Evolutionary conservation across 306 rosid species (phyloP).

Genomic region (Arachis hypogaea): DNA sequence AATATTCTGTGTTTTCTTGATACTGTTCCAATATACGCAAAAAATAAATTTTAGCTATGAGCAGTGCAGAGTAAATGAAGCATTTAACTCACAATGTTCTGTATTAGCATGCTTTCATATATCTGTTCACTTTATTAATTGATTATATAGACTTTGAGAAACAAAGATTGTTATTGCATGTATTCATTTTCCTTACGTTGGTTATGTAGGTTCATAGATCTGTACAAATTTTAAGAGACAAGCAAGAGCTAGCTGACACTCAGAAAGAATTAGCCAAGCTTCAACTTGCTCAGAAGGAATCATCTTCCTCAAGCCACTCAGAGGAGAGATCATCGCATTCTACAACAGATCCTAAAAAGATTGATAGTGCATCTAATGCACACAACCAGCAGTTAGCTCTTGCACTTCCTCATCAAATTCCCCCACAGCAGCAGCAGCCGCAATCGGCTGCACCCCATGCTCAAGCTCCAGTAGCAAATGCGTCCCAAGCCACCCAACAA

Average conservation of each 20-base stretch:
- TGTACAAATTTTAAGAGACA: slow-evolving; percentile 93
- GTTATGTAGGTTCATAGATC: slow-evolving; percentile 89
- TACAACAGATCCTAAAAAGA: slow-evolving; percentile 59
- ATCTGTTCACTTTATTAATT: neutral
- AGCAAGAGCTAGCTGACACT: slow-evolving; percentile 93
- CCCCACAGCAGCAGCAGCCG: slow-evolving; percentile 51
- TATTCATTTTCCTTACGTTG: slow-evolving; percentile 20
- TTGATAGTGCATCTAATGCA: slow-evolving; percentile 64
- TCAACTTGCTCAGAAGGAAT: slow-evolving; percentile 85
- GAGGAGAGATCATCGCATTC: slow-evolving; percentile 77
- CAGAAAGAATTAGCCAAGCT: slow-evolving; percentile 96
- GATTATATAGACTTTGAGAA: neutral
- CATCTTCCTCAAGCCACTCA: slow-evolving; percentile 71
- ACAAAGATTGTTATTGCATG: neutral
- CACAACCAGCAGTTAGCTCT: slow-evolving; percentile 90
- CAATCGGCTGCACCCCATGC: slow-evolving; percentile 49
- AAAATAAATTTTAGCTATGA: neutral
- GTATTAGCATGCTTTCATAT: neutral
- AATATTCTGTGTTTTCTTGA: slow-evolving; percentile 26
- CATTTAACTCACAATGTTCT: neutral
- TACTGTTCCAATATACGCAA: slow-evolving; percentile 15
- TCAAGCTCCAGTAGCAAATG: slow-evolving; percentile 64
- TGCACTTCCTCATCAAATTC: slow-evolving; percentile 80
- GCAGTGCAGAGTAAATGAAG: neutral
- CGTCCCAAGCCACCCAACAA: slow-evolving; percentile 62